A percentile compares a stretch with the other conserved stretches of the same genome.
These are phyloP conservation scores for Blastobotrys terrestris DNA, from an alignment of 805 yeast genomes.

Conservation along the genomic window DNA sequence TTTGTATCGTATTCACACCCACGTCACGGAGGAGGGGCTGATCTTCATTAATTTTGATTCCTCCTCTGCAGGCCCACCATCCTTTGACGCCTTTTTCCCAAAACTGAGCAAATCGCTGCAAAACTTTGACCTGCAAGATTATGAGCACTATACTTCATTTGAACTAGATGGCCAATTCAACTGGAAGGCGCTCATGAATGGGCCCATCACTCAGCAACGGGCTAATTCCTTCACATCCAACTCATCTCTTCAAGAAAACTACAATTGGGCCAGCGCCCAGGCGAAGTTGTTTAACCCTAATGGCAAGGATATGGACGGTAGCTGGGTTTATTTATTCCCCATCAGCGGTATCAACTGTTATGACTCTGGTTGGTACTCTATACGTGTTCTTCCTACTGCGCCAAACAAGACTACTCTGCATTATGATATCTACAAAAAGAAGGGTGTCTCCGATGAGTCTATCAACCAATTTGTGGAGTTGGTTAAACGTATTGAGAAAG, in stretches of 20 bases:
- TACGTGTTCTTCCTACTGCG: background rate
- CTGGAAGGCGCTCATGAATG: background rate
- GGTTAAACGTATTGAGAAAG: background rate
- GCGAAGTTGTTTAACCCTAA: background rate
- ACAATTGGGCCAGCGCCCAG: background rate
- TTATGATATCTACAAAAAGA: slow-evolving; percentile 1
- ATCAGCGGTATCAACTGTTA: background rate
- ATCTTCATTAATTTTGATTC: slow-evolving; percentile 2
- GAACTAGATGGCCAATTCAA: slow-evolving; percentile 1
- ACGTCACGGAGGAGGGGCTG: slow-evolving; percentile 1
- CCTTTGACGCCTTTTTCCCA: background rate
- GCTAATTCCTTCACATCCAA: background rate
- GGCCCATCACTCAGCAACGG: background rate
- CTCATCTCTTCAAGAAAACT: background rate
- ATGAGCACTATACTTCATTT: background rate
- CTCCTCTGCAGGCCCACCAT: background rate
- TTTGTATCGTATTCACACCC: background rate
- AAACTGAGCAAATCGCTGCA: background rate
- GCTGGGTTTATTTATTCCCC: background rate
- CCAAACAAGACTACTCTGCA: background rate
- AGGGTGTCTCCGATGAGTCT: background rate
- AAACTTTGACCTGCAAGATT: background rate
- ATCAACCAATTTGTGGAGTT: background rate
- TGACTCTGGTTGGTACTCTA: background rate
- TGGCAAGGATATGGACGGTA: background rate